Conservation (phyloP, 768 basidiomycete genomes). For the Kondoa subrosea region DNA sequence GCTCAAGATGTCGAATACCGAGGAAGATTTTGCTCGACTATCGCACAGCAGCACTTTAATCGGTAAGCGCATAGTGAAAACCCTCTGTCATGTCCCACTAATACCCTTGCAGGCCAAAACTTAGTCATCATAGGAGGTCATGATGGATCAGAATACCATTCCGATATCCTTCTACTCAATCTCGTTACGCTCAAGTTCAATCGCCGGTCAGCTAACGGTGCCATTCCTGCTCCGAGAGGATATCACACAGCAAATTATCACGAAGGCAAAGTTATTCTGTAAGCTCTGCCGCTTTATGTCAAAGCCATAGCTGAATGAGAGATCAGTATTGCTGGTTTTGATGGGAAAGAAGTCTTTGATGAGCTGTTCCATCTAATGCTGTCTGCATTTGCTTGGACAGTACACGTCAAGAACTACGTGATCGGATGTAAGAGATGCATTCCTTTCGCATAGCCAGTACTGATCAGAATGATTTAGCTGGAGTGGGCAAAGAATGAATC, state of each 20-base stretch:
- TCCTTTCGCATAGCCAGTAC: neutral
- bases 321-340: neutral
- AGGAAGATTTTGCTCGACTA: conserved; percentile 14
- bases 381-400: neutral
- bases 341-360: neutral
- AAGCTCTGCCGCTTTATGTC: too few relatives aligned
- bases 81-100: too few relatives aligned
- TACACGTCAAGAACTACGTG: neutral
- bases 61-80: conserved; percentile 34
- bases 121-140: neutral
- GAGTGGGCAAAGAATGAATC: neutral
- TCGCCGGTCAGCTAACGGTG: neutral
- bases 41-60: conserved; percentile 34
- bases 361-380: neutral
- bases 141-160: neutral
- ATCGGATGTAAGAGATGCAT: neutral
- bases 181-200: neutral
- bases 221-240: neutral
- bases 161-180: neutral
- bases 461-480: neutral
- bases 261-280: neutral
- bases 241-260: neutral
- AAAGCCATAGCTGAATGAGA: too few relatives aligned
- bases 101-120: conserved; percentile 28
- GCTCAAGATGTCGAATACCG: neutral